Evolutionary conservation across 1,284 basidiomycete genomes (phyloP), one percentile per base, ranked within the genome.

Genomic region (Ceratorhiza oryzae-sativae): DNA sequence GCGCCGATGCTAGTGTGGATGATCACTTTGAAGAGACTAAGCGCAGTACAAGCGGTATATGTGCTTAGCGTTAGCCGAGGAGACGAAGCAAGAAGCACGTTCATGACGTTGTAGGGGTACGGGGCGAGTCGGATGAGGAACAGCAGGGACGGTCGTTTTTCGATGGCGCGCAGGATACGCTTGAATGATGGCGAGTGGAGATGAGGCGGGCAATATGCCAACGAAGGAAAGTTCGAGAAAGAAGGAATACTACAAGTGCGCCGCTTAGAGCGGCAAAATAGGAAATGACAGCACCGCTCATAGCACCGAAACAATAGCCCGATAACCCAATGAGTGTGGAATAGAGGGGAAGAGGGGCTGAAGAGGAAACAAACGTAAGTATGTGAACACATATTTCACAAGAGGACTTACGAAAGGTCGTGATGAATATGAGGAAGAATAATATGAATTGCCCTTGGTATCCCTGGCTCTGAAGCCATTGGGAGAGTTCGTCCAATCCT

Each of bases 301-400:
- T 89, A 34, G 90, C 83, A 71, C 93, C 93, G 78, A 90, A 95
- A 15, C 92, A 93, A 81, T 94, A 95, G 45, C 93, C 93, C 72
- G 92, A 92, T 75, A 95, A 85, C 77, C 92, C 86, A 80, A 94
- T 93, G 81, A 95, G 85, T 9, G 93, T 95, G 76, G 92, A 94
- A 81, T 95, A 95, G 75, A 95, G 83, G 51, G 93, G 93, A 62
- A 95, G 77, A 48, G 93, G 93, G 70, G 93, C 91, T 89, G 71
- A 25, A 27, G n/a, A n/a, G n/a, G n/a, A n/a, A 13, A 32, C 27
- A 25, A 27, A 61, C 32, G 55, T 58, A 53, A 36, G 30, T 62
- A 20, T 25, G 2, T 36, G 34, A 15, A 34, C 13, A 58, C 25
- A 58, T 32, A 23, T 15, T 41, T 18, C 12, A 34, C 41, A 27